A percentile compares a stretch with the other conserved stretches of the same genome.
These are phyloP conservation scores for Barnettozyma hawaiiensis DNA, from an alignment of 1,139 yeast species.

Conservation along the genomic window DNA sequence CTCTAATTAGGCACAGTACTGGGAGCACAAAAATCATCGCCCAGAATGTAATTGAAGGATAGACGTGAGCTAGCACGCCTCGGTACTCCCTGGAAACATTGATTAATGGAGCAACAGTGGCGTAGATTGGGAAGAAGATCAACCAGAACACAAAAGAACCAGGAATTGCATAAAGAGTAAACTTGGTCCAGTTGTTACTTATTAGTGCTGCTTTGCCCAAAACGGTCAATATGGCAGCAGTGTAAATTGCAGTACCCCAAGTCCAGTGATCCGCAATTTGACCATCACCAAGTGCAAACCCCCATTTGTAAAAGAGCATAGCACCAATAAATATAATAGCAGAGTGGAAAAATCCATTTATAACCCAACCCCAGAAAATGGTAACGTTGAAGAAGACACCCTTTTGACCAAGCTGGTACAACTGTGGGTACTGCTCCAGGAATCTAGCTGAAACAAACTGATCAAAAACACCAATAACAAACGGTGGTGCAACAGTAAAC, in stretches of 20 bases:
- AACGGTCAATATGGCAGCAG: constrained; percentile 83
- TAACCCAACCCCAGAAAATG: constrained; percentile 96
- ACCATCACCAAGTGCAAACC: constrained; percentile 65
- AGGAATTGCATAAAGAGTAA: constrained; percentile 86
- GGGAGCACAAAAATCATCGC: constrained; percentile 73
- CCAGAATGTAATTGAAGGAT: constrained; percentile 83
- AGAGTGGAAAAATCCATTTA: constrained; percentile 93
- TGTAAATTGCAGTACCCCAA: constrained; percentile 89
- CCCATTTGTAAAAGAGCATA: constrained; percentile 61
- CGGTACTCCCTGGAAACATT: constrained; percentile 79
- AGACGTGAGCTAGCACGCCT: constrained; percentile 73
- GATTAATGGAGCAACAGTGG: constrained; percentile 76
- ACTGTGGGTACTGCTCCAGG: constrained; percentile 85
- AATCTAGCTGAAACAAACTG: constrained; percentile 91
- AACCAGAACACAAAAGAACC: constrained; percentile 89
- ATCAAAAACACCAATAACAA: constrained; percentile 93
- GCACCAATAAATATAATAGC: constrained; percentile 76
- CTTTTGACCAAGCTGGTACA: constrained; percentile 85
- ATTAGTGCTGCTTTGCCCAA: constrained; percentile 92
- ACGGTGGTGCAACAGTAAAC: constrained; percentile 92
- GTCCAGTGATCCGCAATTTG: constrained; percentile 85
- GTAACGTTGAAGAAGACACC: constrained; percentile 84
- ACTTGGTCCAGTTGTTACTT: constrained; percentile 93
- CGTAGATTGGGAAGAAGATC: constrained; percentile 80
- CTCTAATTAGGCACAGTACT: constrained; percentile 72